phyloP scores from a whole-genome alignment of 371 early-diverging fungal species.

The Vairimorpha necatrix region DNA sequence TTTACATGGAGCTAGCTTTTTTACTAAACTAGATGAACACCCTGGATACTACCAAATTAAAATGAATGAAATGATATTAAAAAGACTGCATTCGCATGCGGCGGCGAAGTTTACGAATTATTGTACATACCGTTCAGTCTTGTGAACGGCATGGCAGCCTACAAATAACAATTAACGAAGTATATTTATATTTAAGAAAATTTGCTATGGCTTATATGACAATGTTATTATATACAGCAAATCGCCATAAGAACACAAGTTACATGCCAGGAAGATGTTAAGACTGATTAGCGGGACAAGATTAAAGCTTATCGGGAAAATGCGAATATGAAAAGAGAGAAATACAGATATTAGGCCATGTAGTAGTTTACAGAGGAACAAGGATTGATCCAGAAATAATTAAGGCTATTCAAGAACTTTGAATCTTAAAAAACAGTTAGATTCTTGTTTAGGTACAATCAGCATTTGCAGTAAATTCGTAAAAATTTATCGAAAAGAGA shows the following conservation, averaged over 20 bases:
- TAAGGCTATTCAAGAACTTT: not conserved
- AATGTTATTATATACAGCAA: conserved; percentile 29
- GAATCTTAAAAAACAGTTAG: not conserved
- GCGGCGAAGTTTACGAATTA: conserved; percentile 60
- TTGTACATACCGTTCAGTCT: conserved; percentile 18
- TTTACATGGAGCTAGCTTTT: conserved; percentile 50
- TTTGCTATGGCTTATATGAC: conserved; percentile 8
- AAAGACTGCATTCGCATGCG: conserved; percentile 63
- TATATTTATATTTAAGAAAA: not conserved
- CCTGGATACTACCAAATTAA: conserved; percentile 65
- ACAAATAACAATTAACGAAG: conserved; percentile 45
- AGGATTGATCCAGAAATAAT: not conserved
- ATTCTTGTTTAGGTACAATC: not conserved
- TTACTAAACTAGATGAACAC: conserved; percentile 63
- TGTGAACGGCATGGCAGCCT: conserved; percentile 34
- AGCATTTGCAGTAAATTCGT: not conserved
- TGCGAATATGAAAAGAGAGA: not conserved
- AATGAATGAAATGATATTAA: conserved; percentile 39
- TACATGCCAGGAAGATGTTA: not conserved
- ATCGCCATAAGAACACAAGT: not conserved
- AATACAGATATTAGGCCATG: not conserved
- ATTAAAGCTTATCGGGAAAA: not conserved
- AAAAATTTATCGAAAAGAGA: not conserved
- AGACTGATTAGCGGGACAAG: not conserved
- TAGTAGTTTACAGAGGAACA: not conserved